Conservation (phyloP, 495 filamentous ascomycete genomes). For the Xylona heveae region DNA sequence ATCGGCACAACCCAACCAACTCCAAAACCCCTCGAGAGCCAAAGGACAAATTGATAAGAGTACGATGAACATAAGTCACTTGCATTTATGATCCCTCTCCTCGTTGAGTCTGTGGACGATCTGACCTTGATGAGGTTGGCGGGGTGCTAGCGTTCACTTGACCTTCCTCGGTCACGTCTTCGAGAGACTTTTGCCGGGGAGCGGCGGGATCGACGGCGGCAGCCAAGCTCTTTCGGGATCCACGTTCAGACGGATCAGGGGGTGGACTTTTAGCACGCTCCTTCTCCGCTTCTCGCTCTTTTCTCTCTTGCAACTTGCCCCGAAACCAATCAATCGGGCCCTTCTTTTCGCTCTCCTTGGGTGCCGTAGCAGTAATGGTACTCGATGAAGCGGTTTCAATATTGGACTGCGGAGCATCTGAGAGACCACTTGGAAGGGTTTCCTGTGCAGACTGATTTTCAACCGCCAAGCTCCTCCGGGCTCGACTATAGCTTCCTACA, state of each 20-base stretch:
- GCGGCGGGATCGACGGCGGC: too few relatives aligned
- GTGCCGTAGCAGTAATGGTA: slow-evolving; percentile 16
- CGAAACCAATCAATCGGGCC: slow-evolving; percentile 71
- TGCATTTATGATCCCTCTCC: too few relatives aligned
- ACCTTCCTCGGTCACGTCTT: too few relatives aligned
- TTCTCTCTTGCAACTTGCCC: slow-evolving; percentile 60
- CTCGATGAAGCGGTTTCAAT: slow-evolving; percentile 13
- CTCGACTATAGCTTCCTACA: slow-evolving; percentile 33
- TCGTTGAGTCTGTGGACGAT: too few relatives aligned
- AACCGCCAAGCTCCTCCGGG: slow-evolving; percentile 32
- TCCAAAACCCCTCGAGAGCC: too few relatives aligned
- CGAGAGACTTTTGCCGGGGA: too few relatives aligned
- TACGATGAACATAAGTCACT: too few relatives aligned
- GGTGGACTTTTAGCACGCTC: slow-evolving; percentile 33
- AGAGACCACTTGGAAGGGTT: slow-evolving; percentile 8
- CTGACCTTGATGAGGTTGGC: too few relatives aligned
- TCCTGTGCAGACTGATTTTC: slow-evolving; percentile 31
- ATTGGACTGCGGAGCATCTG: slow-evolving; percentile 13
- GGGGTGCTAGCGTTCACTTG: too few relatives aligned
- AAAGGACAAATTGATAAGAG: too few relatives aligned
- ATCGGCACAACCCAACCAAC: too few relatives aligned
- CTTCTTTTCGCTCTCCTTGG: slow-evolving; percentile 33
- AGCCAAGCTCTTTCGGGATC: background rate
- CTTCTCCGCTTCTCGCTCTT: slow-evolving; percentile 42
- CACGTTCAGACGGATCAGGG: background rate